Conservation (phyloP, 495 filamentous ascomycete genomes). For the Cudoniella acicularis region DNA sequence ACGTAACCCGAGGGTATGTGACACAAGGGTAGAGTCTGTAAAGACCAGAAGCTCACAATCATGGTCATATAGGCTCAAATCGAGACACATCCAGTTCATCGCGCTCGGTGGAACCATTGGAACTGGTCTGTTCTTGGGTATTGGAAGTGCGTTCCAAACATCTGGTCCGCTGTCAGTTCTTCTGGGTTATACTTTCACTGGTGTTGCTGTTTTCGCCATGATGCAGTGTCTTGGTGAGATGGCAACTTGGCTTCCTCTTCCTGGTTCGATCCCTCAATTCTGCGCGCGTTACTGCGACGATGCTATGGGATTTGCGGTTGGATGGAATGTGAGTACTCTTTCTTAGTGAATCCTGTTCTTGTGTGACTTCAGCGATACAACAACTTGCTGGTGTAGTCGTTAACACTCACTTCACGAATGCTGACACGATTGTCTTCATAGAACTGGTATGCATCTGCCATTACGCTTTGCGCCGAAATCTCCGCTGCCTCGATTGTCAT, state of each 20-base stretch:
- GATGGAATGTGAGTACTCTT: slow-evolving; percentile 58
- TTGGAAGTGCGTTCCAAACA: slow-evolving; percentile 56
- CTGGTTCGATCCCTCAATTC: slow-evolving; percentile 73
- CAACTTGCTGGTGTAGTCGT: no score
- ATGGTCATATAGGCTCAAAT: slow-evolving; percentile 27
- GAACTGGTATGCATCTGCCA: slow-evolving; percentile 53
- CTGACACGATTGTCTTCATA: slow-evolving; percentile 11
- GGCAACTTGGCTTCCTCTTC: slow-evolving; percentile 53
- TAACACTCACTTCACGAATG: slow-evolving; percentile 1
- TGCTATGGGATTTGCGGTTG: slow-evolving; percentile 74
- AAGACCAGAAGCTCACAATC: background rate
- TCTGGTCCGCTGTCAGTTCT: slow-evolving; percentile 65
- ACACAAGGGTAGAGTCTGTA: background rate
- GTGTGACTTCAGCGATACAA: no score
- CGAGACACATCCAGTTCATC: slow-evolving; percentile 59
- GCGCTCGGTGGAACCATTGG: slow-evolving; percentile 69
- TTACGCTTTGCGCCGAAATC: slow-evolving; percentile 72
- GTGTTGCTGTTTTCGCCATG: slow-evolving; percentile 58
- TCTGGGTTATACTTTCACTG: slow-evolving; percentile 67
- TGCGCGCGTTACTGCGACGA: slow-evolving; percentile 69
- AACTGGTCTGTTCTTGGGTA: slow-evolving; percentile 72
- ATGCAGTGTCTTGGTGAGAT: slow-evolving; percentile 40
- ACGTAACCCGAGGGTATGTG: slow-evolving; percentile 27
- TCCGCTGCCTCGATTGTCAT: slow-evolving; percentile 72
- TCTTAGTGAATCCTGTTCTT: no score